Conservation (phyloP, 1,284 basidiomycete genomes). For the Melampsora larici-populina region DNA sequence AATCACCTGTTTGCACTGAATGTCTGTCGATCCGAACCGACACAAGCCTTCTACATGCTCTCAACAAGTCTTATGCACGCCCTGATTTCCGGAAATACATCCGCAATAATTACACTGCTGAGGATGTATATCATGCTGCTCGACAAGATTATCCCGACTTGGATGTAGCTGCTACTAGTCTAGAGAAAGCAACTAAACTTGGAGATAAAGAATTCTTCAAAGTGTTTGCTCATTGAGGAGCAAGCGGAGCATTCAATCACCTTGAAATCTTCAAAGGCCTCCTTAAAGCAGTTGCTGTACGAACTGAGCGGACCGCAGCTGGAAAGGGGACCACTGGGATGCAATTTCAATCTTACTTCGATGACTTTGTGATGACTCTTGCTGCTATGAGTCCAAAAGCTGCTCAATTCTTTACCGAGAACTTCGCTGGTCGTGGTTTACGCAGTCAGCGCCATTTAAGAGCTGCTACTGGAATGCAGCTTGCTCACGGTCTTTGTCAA, state of each 20-base stretch:
- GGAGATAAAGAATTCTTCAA: not conserved
- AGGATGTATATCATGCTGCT: not conserved
- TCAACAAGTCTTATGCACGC: not conserved
- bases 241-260: not conserved
- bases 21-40: not conserved
- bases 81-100: not conserved
- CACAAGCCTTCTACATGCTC: not conserved
- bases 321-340: constrained; percentile 5
- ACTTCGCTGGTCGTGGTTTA: not conserved
- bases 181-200: not conserved
- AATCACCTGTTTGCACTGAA: not conserved
- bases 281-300: constrained; percentile 6
- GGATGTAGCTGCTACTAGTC: not conserved
- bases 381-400: constrained; percentile 9
- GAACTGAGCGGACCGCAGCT: not conserved
- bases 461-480: not conserved
- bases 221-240: not conserved
- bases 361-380: constrained; percentile 11
- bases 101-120: not conserved
- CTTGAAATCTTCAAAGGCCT: constrained; percentile 9
- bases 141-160: not conserved
- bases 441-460: constrained; percentile 5
- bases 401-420: not conserved
- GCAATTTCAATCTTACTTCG: not conserved
- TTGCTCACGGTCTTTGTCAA: not conserved